Evolutionary conservation across 2,329 filamentous ascomycete species (phyloP).

Genomic region (Talaromyces sp.): DNA sequence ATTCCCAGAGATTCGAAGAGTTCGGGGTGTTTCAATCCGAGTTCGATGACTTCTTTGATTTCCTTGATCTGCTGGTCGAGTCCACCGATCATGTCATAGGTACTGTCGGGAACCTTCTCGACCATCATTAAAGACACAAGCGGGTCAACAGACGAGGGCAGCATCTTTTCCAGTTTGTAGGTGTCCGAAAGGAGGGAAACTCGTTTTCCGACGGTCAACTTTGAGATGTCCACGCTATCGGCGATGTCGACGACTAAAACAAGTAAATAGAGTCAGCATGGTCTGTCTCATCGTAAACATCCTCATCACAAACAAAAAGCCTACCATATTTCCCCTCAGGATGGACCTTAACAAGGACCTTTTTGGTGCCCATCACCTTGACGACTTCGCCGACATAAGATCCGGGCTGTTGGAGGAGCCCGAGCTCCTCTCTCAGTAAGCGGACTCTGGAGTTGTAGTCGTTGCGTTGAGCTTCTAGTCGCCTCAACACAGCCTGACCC

Average conservation of each 20-base stretch:
- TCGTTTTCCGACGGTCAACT: slow-evolving; percentile 95
- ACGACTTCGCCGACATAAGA: slow-evolving; percentile 99
- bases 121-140: slow-evolving; percentile 99
- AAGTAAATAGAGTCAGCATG: not conserved
- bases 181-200: slow-evolving; percentile 94
- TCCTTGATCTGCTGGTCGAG: slow-evolving; percentile 99
- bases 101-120: slow-evolving; percentile 98
- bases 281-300: not conserved
- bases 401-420: slow-evolving; percentile 90
- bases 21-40: slow-evolving; percentile 96
- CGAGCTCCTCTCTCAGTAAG: slow-evolving; percentile 89
- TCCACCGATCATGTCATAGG: slow-evolving; percentile 99
- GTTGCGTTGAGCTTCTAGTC: slow-evolving; percentile 95
- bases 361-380: slow-evolving; percentile 99
- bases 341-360: slow-evolving; percentile 97
- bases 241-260: slow-evolving; percentile 84
- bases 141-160: slow-evolving; percentile 95
- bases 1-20: slow-evolving; percentile 99
- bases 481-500: slow-evolving; percentile 88
- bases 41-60: slow-evolving; percentile 99
- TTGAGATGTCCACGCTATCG: slow-evolving; percentile 88
- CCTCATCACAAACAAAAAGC: not conserved
- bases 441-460: slow-evolving; percentile 99
- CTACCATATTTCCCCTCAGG: slow-evolving; percentile 99
- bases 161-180: slow-evolving; percentile 98